Evolutionary conservation across 2,329 filamentous ascomycete genomes (phyloP).

Genomic region (Pseudodiploospora longispora): DNA sequence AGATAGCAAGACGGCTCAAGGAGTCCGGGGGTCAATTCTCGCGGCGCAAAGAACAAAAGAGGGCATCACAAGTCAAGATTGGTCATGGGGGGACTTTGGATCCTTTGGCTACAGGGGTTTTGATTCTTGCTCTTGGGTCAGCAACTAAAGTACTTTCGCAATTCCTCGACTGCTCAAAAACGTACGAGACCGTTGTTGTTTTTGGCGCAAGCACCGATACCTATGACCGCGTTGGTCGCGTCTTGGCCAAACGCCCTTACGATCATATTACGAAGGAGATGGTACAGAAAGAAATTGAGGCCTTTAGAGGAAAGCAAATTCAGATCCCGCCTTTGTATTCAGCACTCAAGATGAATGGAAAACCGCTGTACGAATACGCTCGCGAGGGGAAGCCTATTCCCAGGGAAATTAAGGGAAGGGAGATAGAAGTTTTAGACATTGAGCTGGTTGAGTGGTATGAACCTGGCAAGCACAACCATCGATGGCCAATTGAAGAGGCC

Average conservation of each 20-base stretch:
- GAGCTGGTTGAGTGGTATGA: constrained; percentile 81
- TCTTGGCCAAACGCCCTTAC: constrained; percentile 67
- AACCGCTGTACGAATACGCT: constrained; percentile 93
- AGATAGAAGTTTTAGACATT: constrained; percentile 69
- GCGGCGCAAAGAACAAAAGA: constrained; percentile 49
- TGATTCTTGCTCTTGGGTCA: constrained; percentile 79
- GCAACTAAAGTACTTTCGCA: constrained; percentile 75
- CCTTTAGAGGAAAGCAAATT: constrained; percentile 75
- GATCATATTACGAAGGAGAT: constrained; percentile 71
- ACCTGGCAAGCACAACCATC: constrained; percentile 69
- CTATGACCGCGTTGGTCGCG: constrained; percentile 80
- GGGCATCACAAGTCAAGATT: constrained; percentile 71
- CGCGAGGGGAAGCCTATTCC: constrained; percentile 82
- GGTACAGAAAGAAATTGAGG: constrained; percentile 67
- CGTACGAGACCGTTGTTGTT: constrained; percentile 80
- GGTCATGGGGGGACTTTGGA: constrained; percentile 95
- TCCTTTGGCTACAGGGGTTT: constrained; percentile 84
- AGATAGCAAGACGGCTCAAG: constrained; percentile 45
- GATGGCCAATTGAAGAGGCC: constrained; percentile 74
- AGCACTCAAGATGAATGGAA: constrained; percentile 86
- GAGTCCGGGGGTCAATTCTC: constrained; percentile 53
- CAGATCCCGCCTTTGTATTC: constrained; percentile 92
- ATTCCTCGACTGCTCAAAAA: constrained; percentile 86
- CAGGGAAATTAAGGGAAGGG: constrained; percentile 70
- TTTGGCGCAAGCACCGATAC: constrained; percentile 91